Evolutionary conservation across 2,329 filamentous ascomycete species (phyloP).

Genomic region (Fusarium sp.): DNA sequence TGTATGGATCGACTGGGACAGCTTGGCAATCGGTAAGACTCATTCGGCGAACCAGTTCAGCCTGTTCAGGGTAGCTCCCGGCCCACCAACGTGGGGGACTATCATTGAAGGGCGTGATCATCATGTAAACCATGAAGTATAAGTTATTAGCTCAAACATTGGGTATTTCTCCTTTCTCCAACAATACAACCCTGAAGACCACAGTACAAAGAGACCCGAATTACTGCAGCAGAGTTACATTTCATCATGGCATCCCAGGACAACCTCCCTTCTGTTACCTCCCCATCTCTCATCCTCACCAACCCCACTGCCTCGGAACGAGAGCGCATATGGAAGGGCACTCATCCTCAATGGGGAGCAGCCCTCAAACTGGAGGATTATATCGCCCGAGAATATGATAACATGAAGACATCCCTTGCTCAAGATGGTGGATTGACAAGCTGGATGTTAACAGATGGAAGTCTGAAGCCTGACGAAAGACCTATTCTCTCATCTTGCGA

Average conservation of each 20-base stretch:
- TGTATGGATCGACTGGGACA: not conserved
- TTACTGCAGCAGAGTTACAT: not conserved
- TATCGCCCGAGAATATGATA: conserved; percentile 67
- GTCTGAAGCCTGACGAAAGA: conserved; percentile 53
- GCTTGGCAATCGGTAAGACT: conserved; percentile 11
- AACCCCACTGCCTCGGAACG: conserved; percentile 69
- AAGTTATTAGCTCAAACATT: conserved; percentile 1
- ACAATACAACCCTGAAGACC: not conserved
- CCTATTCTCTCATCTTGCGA: conserved; percentile 73
- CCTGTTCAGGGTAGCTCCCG: conserved; percentile 22
- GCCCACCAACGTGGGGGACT: conserved; percentile 21
- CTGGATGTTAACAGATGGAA: conserved; percentile 70
- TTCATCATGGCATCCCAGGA: conserved; percentile 35
- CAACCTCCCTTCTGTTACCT: conserved; percentile 39
- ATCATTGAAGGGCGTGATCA: conserved; percentile 8
- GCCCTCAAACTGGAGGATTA: conserved; percentile 67
- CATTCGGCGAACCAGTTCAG: conserved; percentile 3
- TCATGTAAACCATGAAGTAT: conserved; percentile 7
- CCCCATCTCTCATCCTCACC: conserved; percentile 55
- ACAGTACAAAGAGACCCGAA: not conserved
- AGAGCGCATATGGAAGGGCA: conserved; percentile 64
- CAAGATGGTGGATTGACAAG: conserved; percentile 67
- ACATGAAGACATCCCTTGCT: conserved; percentile 68
- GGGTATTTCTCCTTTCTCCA: not conserved
- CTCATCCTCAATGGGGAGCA: conserved; percentile 68